Conservation (phyloP, 2,329 filamentous ascomycete species). For the Dothiorella sarmentorum region DNA sequence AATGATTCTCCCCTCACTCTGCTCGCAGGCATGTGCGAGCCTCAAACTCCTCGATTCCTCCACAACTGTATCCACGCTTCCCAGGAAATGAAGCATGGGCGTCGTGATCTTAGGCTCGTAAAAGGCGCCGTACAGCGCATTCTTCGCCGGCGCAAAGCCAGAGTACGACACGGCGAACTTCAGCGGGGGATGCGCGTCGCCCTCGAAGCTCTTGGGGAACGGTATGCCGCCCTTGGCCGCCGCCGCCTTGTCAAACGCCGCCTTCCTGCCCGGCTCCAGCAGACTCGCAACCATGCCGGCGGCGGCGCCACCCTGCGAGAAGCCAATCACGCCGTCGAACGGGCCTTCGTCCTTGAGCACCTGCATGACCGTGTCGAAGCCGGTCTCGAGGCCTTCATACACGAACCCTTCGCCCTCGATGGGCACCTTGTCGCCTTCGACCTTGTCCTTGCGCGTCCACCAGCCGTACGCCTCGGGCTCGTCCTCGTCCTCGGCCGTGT, state of each 20-base stretch:
- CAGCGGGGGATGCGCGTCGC: conserved; percentile 9
- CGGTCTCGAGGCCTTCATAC: conserved; percentile 69
- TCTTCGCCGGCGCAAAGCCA: conserved; percentile 66
- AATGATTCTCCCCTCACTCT: conserved; percentile 52
- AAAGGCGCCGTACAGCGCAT: conserved; percentile 61
- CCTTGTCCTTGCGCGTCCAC: conserved; percentile 69
- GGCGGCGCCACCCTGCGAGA: conserved; percentile 74
- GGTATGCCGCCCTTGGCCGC: conserved; percentile 44
- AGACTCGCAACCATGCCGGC: conserved; percentile 70
- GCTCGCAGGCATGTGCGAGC: conserved; percentile 62
- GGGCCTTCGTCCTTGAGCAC: conserved; percentile 62
- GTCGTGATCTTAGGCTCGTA: conserved; percentile 75
- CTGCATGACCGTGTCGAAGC: conserved; percentile 61
- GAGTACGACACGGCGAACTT: conserved; percentile 75
- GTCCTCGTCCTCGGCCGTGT: conserved; percentile 41
- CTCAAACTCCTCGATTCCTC: conserved; percentile 68
- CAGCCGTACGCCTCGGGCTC: conserved; percentile 73
- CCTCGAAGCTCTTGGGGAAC: conserved; percentile 46
- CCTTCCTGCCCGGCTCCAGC: conserved; percentile 56
- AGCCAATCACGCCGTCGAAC: conserved; percentile 76
- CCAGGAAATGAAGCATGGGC: conserved; percentile 76
- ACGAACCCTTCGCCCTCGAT: conserved; percentile 45
- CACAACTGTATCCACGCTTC: conserved; percentile 82
- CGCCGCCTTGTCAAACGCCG: conserved; percentile 47
- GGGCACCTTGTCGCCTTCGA: conserved; percentile 5